Conservation (phyloP, 75 land plant species). For the Picea glauca region DNA sequence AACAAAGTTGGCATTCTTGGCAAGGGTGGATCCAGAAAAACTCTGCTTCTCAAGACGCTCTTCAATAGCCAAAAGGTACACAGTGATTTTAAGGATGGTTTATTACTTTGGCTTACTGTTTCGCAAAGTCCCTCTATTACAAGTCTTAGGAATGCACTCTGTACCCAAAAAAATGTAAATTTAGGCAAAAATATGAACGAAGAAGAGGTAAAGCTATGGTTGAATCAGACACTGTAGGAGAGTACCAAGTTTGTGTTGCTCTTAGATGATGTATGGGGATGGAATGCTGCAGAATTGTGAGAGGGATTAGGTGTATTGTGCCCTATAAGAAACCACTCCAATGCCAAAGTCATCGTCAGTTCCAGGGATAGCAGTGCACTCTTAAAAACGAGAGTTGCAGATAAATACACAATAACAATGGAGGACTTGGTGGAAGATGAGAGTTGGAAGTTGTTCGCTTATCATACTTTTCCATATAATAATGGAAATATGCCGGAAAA, state of each 20-base stretch:
- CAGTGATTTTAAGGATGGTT: neutral
- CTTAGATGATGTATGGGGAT: slow-evolving; percentile 7
- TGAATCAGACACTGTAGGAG: neutral
- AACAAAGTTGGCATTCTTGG: neutral
- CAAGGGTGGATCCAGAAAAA: neutral
- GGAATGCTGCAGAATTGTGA: neutral
- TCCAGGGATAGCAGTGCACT: neutral
- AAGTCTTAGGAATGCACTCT: neutral
- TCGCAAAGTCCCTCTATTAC: neutral
- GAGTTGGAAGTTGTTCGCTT: slow-evolving; percentile 3
- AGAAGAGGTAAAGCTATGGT: neutral
- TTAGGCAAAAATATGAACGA: neutral
- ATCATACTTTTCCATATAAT: neutral
- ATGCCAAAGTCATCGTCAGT: neutral
- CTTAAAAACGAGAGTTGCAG: neutral
- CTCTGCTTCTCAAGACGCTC: neutral
- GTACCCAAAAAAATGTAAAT: neutral
- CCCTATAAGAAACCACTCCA: neutral
- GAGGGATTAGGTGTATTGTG: neutral
- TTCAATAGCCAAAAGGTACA: neutral
- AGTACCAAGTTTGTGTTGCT: neutral
- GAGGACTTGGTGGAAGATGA: neutral
- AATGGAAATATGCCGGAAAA: neutral
- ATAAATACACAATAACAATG: neutral
- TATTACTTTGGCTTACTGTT: slow-evolving; percentile 1